A percentile compares a stretch with the other conserved stretches of the same genome.
phyloP scores from a whole-genome alignment of 1,284 basidiomycete genomes.

The Leccinum pachyderme region DNA sequence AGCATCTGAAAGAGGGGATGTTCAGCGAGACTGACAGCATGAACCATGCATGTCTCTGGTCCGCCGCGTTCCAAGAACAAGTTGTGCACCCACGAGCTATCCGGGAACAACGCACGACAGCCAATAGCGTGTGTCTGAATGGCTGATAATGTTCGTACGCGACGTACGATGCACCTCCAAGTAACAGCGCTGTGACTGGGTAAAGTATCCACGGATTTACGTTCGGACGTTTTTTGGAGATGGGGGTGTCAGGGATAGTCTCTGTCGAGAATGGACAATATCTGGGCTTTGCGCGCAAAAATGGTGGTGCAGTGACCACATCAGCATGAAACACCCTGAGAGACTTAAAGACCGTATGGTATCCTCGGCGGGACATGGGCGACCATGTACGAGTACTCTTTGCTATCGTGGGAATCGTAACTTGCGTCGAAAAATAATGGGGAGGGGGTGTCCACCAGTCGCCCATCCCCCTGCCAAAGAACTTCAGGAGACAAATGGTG shows the following conservation, averaged over 20 bases:
- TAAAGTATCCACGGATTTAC: slow-evolving; percentile 26
- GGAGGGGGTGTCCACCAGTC: too few relatives aligned
- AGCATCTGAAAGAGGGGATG: slow-evolving; percentile 43
- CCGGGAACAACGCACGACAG: slow-evolving; percentile 71
- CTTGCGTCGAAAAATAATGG: too few relatives aligned
- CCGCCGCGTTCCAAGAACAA: slow-evolving; percentile 3
- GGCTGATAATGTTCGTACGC: slow-evolving; percentile 63
- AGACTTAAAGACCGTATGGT: slow-evolving; percentile 13
- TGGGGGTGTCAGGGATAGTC: not conserved
- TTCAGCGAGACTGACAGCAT: not conserved
- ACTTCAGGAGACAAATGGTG: too few relatives aligned
- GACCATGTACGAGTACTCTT: not conserved
- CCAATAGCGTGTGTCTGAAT: slow-evolving; percentile 61
- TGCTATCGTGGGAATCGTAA: not conserved
- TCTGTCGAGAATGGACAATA: slow-evolving; percentile 15
- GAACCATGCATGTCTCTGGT: slow-evolving; percentile 2
- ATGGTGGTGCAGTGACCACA: slow-evolving; percentile 6
- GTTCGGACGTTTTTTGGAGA: slow-evolving; percentile 6
- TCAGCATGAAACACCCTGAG: slow-evolving; percentile 12
- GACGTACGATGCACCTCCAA: slow-evolving; percentile 41
- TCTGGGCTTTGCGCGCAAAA: slow-evolving; percentile 3
- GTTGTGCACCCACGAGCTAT: slow-evolving; percentile 49
- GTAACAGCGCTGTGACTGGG: slow-evolving; percentile 20
- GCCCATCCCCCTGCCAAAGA: too few relatives aligned
- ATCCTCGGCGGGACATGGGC: slow-evolving; percentile 23